Evolutionary conservation across 768 basidiomycete genomes (phyloP), one percentile per base, ranked within the genome.

Genomic region (Mycena venus): DNA sequence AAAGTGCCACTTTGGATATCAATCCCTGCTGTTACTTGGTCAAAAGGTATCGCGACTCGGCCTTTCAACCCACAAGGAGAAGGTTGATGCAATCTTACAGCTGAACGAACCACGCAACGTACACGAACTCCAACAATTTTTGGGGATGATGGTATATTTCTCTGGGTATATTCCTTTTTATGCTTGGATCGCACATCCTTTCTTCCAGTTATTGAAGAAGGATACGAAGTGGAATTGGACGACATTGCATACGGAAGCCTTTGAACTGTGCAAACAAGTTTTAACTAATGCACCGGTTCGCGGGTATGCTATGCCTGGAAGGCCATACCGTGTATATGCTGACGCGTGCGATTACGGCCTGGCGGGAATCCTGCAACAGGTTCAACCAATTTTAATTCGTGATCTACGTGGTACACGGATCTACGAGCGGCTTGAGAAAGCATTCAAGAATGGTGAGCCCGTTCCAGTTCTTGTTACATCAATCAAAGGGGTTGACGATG

Each of bases 1-100:
- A 0, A 87, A 87, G 68, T 85, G 84, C 53, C 81, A 83, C 63
- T 76, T 86, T 11, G 81, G 55, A 0, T 86, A 80, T 70, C 74
- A 73, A 25, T 84, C 83, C 1, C 71, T 87, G 0, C 55, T 84
- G 0, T 72, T 87, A 0, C 74, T 86, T 10, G 85, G 86, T 2
- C 86, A 86, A 53, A 85, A 85, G 58, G 84, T 86, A 0, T 87
- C 85, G 36, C 32, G 79, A 3, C 77, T 85, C 0, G 86, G 85
- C 0, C 69, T 86, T 3, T 85, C 83, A 0, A 86, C 83, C 0
- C 81, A 86, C 69, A 71, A 79, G 62, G 83, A 85, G 61, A 86
- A 86, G 60, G 82, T 86, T 0, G 74, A 80, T 2, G 84, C 84
- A 0, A 85, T 87, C 19, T 7, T 80, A 0, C 73, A 81, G 2